A percentile compares a stretch with the other conserved stretches of the same genome.
Evolutionary conservation across 2,329 filamentous ascomycete species (phyloP).

Genomic region (Fusarium sterilihyphosum): DNA sequence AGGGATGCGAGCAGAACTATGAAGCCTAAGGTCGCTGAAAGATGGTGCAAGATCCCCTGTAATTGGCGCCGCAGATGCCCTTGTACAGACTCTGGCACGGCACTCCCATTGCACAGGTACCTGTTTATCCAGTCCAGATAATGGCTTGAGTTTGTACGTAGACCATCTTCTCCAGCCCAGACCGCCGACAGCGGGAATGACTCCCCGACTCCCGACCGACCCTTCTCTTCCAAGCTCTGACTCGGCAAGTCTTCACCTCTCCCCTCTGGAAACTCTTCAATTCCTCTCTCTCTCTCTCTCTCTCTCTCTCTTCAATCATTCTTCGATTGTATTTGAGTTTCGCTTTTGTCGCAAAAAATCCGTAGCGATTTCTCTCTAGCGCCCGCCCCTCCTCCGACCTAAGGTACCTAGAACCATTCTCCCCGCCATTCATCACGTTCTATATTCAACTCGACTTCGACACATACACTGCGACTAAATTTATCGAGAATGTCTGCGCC

Average conservation of each 20-base stretch:
- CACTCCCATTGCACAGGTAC: conserved; percentile 20
- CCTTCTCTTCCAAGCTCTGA: conserved; percentile 21
- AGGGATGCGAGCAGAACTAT: conserved; percentile 15
- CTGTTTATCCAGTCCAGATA: conserved; percentile 1
- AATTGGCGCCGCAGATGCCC: conserved; percentile 4
- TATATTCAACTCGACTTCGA: background rate
- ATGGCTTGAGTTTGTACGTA: conserved; percentile 6
- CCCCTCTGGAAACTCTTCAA: conserved; percentile 7
- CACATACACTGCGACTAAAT: background rate
- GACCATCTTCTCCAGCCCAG: conserved; percentile 23
- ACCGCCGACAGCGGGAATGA: conserved; percentile 44
- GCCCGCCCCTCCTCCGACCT: background rate
- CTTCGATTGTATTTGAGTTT: background rate
- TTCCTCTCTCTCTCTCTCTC: conserved; percentile 15
- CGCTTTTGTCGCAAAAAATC: background rate
- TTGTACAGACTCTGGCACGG: conserved; percentile 3
- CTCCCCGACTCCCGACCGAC: conserved; percentile 42
- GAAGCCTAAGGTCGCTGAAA: conserved; percentile 12
- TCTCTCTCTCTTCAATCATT: conserved; percentile 15
- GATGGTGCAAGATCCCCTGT: background rate
- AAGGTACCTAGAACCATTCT: background rate
- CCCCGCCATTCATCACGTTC: conserved; percentile 6
- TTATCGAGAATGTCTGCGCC: conserved; percentile 35
- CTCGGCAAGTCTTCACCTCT: conserved; percentile 15
- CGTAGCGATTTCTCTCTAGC: background rate